Conservation (phyloP, 352 stramenopile species). For the Phytophthora uliginosa region DNA sequence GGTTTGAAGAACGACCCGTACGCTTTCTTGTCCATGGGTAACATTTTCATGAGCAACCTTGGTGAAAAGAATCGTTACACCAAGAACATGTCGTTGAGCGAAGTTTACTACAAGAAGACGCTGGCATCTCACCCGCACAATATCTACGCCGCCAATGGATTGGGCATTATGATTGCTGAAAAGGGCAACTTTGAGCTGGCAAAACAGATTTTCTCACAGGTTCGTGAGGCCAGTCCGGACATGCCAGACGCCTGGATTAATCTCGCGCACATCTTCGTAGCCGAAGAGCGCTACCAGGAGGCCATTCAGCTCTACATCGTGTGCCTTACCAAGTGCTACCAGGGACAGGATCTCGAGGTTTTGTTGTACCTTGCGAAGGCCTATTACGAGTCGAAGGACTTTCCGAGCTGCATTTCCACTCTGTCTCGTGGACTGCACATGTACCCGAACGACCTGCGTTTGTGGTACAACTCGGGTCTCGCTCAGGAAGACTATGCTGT, state of each 20-base stretch:
- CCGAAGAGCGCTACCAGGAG: constrained; percentile 96
- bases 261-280: constrained; percentile 97
- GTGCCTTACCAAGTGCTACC: constrained; percentile 92
- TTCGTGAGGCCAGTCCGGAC: constrained; percentile 96
- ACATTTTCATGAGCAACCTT: constrained; percentile 99
- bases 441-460: constrained; percentile 76
- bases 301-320: constrained; percentile 97
- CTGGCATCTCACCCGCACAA: constrained; percentile 94
- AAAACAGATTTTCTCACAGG: constrained; percentile 97
- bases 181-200: constrained; percentile 97
- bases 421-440: constrained; percentile 86
- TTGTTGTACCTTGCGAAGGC: constrained; percentile 89
- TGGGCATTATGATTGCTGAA: constrained; percentile 98
- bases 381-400: constrained; percentile 93
- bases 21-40: constrained; percentile 97
- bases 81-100: constrained; percentile 96
- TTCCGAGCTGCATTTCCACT: constrained; percentile 88
- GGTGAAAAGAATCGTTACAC: constrained; percentile 96
- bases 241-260: constrained; percentile 98
- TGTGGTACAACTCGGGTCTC: constrained; percentile 91
- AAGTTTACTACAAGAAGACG: constrained; percentile 98
- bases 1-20: constrained; percentile 97
- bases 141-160: constrained; percentile 97
- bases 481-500: constrained; percentile 91
- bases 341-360: constrained; percentile 87